Conservation (phyloP, 208 protist species). For the Porcisia hertigi region DNA sequence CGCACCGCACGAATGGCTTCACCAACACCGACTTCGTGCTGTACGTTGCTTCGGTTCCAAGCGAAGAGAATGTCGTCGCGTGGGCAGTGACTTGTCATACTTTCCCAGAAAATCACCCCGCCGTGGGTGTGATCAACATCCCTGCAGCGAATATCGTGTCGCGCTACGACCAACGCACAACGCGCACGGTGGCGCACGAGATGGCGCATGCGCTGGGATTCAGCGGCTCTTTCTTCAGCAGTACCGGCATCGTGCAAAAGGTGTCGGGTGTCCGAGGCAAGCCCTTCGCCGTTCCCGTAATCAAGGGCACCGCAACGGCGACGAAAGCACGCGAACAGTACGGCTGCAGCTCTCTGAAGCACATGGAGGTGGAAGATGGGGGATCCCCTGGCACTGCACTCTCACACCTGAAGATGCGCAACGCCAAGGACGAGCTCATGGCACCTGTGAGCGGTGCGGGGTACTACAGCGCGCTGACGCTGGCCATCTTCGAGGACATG, state of each 20-base stretch:
- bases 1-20: slow-evolving; percentile 45
- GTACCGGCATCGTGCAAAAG: background rate
- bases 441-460: slow-evolving; percentile 17
- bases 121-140: slow-evolving; percentile 52
- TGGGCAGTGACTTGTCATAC: slow-evolving; percentile 48
- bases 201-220: slow-evolving; percentile 90
- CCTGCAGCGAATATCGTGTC: slow-evolving; percentile 25
- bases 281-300: slow-evolving; percentile 16
- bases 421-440: slow-evolving; percentile 89
- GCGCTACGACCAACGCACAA: background rate
- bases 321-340: slow-evolving; percentile 54
- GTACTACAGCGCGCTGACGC: slow-evolving; percentile 73
- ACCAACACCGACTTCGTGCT: slow-evolving; percentile 59
- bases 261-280: slow-evolving; percentile 39
- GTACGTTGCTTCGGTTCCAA: slow-evolving; percentile 59
- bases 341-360: slow-evolving; percentile 47
- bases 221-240: slow-evolving; percentile 17
- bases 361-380: slow-evolving; percentile 80
- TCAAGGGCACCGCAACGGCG: slow-evolving; percentile 39
- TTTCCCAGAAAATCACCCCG: slow-evolving; percentile 13
- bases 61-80: slow-evolving; percentile 2
- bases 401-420: slow-evolving; percentile 89
- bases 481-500: slow-evolving; percentile 78
- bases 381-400: slow-evolving; percentile 41
- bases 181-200: slow-evolving; percentile 57